Conservation (phyloP, 768 basidiomycete species). For the Pholiota conissans region DNA sequence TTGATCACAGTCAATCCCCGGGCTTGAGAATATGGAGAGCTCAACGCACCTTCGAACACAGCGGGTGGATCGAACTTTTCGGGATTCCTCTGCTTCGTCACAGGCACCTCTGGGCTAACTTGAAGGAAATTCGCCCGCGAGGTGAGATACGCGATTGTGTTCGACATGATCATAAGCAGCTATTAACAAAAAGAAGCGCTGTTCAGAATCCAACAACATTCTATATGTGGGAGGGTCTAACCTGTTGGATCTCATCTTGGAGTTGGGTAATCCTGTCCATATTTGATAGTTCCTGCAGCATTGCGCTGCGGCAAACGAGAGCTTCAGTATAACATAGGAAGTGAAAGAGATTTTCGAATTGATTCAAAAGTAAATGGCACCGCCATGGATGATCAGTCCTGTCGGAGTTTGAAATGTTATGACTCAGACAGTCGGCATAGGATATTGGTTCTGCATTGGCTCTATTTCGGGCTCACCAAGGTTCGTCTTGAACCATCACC, state of each 20-base stretch:
- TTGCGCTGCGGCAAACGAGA: slow-evolving; percentile 53
- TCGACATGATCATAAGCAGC: slow-evolving; percentile 89
- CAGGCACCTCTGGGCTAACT: slow-evolving; percentile 76
- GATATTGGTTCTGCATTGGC: neutral
- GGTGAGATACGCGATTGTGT: slow-evolving; percentile 78
- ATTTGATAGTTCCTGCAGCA: slow-evolving; percentile 90
- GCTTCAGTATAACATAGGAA: slow-evolving; percentile 16
- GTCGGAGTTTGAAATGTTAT: slow-evolving; percentile 7
- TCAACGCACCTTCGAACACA: slow-evolving; percentile 65
- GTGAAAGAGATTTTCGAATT: neutral
- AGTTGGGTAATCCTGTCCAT: slow-evolving; percentile 97
- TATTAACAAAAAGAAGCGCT: slow-evolving; percentile 24
- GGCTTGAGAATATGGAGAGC: neutral
- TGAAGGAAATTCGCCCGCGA: slow-evolving; percentile 75
- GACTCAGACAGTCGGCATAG: neutral
- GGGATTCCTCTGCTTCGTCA: slow-evolving; percentile 75
- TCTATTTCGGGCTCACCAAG: neutral
- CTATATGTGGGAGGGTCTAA: slow-evolving; percentile 19
- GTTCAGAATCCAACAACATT: neutral
- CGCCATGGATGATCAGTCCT: neutral
- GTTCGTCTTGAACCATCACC: neutral
- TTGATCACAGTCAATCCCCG: neutral
- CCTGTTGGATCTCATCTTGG: slow-evolving; percentile 92
- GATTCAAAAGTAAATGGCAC: neutral
- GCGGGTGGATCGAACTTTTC: slow-evolving; percentile 74